Conservation (phyloP, 2,329 filamentous ascomycete genomes). For the Botrytis elliptica region DNA sequence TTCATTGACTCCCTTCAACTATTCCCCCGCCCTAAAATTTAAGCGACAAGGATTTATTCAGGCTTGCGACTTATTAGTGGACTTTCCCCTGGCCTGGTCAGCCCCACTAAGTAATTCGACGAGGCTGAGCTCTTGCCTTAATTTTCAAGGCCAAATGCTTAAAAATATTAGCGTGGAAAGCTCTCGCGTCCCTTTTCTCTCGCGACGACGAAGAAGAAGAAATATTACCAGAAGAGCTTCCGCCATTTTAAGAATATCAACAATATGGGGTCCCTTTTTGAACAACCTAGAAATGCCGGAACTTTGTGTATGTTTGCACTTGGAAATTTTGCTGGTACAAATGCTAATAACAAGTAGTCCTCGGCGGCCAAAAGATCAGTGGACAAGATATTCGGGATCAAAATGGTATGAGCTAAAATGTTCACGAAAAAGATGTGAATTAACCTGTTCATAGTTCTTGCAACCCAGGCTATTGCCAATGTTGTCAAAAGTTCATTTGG, state of each 20-base stretch:
- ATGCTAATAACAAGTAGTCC: constrained; percentile 54
- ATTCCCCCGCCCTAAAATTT: constrained; percentile 19
- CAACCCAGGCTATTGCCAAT: constrained; percentile 96
- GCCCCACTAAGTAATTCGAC: neutral
- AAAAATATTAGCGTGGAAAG: constrained; percentile 23
- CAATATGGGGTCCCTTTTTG: constrained; percentile 90
- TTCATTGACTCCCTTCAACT: neutral
- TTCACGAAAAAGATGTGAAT: constrained; percentile 21
- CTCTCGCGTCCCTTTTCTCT: constrained; percentile 24
- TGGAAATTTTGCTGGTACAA: neutral
- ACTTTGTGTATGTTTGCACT: constrained; percentile 70
- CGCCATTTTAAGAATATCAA: constrained; percentile 42
- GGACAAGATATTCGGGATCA: constrained; percentile 95
- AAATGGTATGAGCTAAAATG: constrained; percentile 63
- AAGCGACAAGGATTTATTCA: constrained; percentile 16
- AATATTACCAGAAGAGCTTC: constrained; percentile 5
- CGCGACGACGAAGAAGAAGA: constrained; percentile 20
- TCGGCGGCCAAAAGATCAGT: constrained; percentile 96
- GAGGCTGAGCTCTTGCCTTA: constrained; percentile 18
- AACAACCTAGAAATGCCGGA: constrained; percentile 86
- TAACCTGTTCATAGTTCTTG: constrained; percentile 62
- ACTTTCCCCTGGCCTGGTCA: neutral
- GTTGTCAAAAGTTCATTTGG: constrained; percentile 99
- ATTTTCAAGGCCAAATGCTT: constrained; percentile 20
- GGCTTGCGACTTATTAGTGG: constrained; percentile 7